Evolutionary conservation across 345 rosid genomes (phyloP).

Genomic region (Rubroshorea leprosula): DNA sequence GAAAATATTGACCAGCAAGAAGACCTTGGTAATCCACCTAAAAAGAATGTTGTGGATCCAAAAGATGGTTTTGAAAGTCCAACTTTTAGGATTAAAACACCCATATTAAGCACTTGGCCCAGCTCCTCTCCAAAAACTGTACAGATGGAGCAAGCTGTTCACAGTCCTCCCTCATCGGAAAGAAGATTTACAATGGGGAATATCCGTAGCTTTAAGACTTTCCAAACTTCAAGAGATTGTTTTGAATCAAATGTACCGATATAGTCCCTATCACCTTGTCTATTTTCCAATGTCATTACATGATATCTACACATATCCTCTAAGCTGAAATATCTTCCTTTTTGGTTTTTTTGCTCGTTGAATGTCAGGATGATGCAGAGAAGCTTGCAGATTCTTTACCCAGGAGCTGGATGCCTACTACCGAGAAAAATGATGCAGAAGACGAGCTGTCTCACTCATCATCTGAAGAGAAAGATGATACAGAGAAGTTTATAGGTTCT

Average conservation of each 20-base stretch:
- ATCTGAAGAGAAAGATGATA: constrained; percentile 35
- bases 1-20: constrained; percentile 32
- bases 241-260: constrained; percentile 29
- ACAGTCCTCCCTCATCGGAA: constrained; percentile 33
- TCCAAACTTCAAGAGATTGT: constrained; percentile 34
- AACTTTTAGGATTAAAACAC: constrained; percentile 46
- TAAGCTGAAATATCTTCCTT: constrained; percentile 13
- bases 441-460: constrained; percentile 33
- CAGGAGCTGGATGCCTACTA: not conserved
- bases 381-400: not conserved
- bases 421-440: constrained; percentile 29
- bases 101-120: constrained; percentile 35
- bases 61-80: constrained; percentile 53
- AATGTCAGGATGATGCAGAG: constrained; percentile 45
- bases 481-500: constrained; percentile 12
- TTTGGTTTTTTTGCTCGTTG: constrained; percentile 27
- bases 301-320: constrained; percentile 7
- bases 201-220: constrained; percentile 33
- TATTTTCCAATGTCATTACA: constrained; percentile 8
- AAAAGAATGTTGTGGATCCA: constrained; percentile 27
- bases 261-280: constrained; percentile 49
- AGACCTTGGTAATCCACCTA: constrained; percentile 23
- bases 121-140: constrained; percentile 40
- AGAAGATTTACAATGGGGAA: constrained; percentile 26
- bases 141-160: constrained; percentile 26